Evolutionary conservation across 805 yeast species (phyloP).

Genomic region (Schizosaccharomyces japonicus): DNA sequence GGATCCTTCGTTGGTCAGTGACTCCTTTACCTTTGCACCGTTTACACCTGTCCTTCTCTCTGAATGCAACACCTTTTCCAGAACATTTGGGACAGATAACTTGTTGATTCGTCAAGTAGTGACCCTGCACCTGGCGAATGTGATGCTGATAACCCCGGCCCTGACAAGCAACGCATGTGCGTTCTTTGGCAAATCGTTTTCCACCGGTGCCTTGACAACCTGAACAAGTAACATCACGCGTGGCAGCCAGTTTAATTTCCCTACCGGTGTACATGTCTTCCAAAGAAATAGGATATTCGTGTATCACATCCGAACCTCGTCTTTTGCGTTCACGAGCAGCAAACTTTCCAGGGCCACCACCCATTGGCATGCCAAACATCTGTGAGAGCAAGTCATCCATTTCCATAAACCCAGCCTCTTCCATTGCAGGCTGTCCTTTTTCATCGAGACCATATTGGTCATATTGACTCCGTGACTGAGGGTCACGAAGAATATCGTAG

Average conservation of each 20-base stretch:
- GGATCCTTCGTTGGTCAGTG: conserved; percentile 38
- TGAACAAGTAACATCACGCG: conserved; percentile 49
- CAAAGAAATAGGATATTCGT: conserved; percentile 39
- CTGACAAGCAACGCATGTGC: conserved; percentile 40
- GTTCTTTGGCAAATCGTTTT: conserved; percentile 29
- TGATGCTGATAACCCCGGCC: conserved; percentile 46
- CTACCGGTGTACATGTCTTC: conserved; percentile 66
- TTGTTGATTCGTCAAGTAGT: conserved; percentile 39
- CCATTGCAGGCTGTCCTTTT: conserved; percentile 7
- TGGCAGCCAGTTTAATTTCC: conserved; percentile 44
- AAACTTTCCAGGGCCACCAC: conserved; percentile 10
- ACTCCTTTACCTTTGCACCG: conserved; percentile 45
- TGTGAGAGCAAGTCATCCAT: conserved; percentile 43
- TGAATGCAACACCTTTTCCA: conserved; percentile 40
- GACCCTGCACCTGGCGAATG: conserved; percentile 46
- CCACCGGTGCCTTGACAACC: conserved; percentile 61
- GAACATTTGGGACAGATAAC: conserved; percentile 43
- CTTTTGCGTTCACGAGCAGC: conserved; percentile 22
- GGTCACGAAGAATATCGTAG: conserved; percentile 39
- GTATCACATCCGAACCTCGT: conserved; percentile 27
- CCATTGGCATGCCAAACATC: conserved; percentile 28
- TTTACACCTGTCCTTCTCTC: conserved; percentile 52
- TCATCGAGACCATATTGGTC: conserved; percentile 16
- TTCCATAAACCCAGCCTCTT: conserved; percentile 19
- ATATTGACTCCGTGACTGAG: conserved; percentile 10